Evolutionary conservation across 1,139 yeast species (phyloP).

Genomic region (Kodamaea arcana): DNA sequence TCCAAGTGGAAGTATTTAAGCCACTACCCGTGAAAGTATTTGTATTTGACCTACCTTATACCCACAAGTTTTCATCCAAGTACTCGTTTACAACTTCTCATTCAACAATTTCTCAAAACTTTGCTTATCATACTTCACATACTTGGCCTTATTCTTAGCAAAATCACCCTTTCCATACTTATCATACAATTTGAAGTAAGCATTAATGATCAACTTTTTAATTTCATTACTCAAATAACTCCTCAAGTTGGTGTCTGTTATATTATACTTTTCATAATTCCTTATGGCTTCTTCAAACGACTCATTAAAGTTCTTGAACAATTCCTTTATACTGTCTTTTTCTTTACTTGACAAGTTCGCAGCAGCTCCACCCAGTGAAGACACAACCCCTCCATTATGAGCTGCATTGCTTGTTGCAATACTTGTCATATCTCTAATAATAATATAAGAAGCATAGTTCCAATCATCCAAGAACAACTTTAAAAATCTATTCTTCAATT

Average conservation of each 20-base stretch:
- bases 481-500: constrained; percentile 69
- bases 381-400: constrained; percentile 39
- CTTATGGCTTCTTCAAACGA: constrained; percentile 74
- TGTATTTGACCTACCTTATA: too few relatives aligned
- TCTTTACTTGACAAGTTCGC: constrained; percentile 56
- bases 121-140: constrained; percentile 65
- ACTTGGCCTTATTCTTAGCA: constrained; percentile 67
- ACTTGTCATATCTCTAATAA: constrained; percentile 67
- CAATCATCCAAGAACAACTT: constrained; percentile 79
- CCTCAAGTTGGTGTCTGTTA: constrained; percentile 64
- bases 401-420: constrained; percentile 37
- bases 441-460: constrained; percentile 71
- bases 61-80: too few relatives aligned
- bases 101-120: constrained; percentile 51
- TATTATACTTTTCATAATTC: constrained; percentile 58
- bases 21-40: too few relatives aligned
- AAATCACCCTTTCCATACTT: constrained; percentile 68
- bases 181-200: constrained; percentile 80
- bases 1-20: too few relatives aligned
- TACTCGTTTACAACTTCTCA: too few relatives aligned
- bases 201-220: constrained; percentile 66
- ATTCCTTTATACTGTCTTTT: constrained; percentile 79
- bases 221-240: constrained; percentile 62
- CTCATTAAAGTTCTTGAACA: constrained; percentile 74
- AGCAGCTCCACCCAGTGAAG: constrained; percentile 15